These are phyloP conservation scores for Fusarium multiceps DNA, from an alignment of 2,329 filamentous ascomycete genomes.

Conservation along the genomic window DNA sequence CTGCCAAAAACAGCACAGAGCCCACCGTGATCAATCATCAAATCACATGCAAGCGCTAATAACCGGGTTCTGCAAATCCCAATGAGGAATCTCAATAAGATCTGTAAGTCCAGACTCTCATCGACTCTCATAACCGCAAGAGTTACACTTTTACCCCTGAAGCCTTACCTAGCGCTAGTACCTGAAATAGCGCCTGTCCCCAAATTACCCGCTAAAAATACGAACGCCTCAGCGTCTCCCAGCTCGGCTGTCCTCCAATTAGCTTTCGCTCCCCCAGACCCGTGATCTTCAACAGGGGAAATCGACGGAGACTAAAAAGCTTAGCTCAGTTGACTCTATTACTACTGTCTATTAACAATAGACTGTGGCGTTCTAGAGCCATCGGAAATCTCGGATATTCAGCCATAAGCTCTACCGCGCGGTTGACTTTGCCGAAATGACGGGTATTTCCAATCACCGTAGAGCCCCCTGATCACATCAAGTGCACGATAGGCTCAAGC, in stretches of 20 bases:
- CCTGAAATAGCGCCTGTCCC: neutral
- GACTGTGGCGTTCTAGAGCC: neutral
- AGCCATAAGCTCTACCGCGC: neutral
- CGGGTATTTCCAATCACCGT: neutral
- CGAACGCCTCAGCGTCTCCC: neutral
- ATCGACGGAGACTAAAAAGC: neutral
- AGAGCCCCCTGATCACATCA: constrained; percentile 1
- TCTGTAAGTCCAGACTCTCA: neutral
- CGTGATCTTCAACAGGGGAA: constrained; percentile 1
- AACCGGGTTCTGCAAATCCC: no score
- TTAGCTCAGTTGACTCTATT: constrained; percentile 1
- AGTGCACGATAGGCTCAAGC: neutral
- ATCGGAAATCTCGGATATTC: neutral
- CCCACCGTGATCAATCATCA: neutral
- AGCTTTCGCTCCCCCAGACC: neutral
- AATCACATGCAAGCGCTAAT: neutral
- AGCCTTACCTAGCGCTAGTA: neutral
- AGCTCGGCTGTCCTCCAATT: neutral
- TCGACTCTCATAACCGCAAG: no score
- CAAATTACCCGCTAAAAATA: neutral
- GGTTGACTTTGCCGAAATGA: neutral
- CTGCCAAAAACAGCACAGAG: neutral
- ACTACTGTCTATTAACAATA: no score
- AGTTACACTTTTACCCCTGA: neutral
- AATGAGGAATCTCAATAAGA: neutral